Evolutionary conservation across 306 rosid genomes (phyloP), one percentile per base, ranked within the genome.

Genomic region (Prunus dulcis): DNA sequence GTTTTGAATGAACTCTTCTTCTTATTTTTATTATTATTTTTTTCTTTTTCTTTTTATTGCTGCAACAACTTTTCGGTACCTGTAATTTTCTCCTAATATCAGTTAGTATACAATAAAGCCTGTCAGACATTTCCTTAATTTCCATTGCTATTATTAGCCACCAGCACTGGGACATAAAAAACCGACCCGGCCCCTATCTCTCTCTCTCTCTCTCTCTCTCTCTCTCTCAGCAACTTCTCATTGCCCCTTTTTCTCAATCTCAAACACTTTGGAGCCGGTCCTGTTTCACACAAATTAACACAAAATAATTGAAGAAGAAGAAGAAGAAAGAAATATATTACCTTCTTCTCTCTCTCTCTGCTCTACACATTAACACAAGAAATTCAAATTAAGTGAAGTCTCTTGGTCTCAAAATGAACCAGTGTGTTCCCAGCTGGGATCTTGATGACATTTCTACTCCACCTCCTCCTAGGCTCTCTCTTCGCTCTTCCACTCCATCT

Each of bases 371-470:
- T 18, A 5, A 51, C 56, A 52, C 57, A 52, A 52, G 57, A 5
- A 38, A 52, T 22, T 52, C 57, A 52, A 18, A 52, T 15, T 3
- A 52, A 52, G 57, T 6, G 57, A 18, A 9, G 5, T 20, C 15
- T 9, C 28, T 38, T 10, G 15, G 52, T 13, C 52, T 47, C 30
- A 60, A 60, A 60, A 92, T 92, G 98, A 92, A 91, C 50, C 96
- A 87, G 88, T 85, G 98, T 47, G 98, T 95, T 74, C 98, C 97
- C 6, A 86, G 92, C 71, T 88, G 95, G 98, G 96, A 88, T 73
- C 56, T 88, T n/a, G 89, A 89, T 18, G 88, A 89, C 62, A 63
- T 43, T 25, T 3, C 64, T 25, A 75, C 69, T 11, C 68, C 86
- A 17, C 23, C 84, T 49, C 22, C n/a, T 0, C 19, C 62, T 0